These are phyloP conservation scores for Fusarium pseudograminearum DNA, from an alignment of 2,329 filamentous ascomycete species.

Conservation along the genomic window DNA sequence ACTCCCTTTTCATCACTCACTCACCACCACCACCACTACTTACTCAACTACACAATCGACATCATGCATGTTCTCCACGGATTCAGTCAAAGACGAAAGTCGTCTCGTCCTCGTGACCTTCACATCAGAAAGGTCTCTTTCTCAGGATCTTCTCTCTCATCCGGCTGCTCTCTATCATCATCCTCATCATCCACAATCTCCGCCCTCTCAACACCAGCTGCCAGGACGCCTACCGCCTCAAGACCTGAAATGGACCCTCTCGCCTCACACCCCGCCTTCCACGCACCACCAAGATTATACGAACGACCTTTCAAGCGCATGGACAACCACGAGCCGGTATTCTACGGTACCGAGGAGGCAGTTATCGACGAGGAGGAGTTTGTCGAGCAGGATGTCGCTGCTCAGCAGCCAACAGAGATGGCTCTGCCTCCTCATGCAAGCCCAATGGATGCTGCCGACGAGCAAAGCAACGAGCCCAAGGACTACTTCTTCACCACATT, in stretches of 20 bases:
- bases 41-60: conserved; percentile 17
- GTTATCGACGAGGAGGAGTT: conserved; percentile 44
- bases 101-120: conserved; percentile 52
- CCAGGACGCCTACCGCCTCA: conserved; percentile 44
- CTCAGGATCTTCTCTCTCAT: conserved; percentile 56
- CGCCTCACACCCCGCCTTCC: conserved; percentile 52
- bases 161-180: conserved; percentile 53
- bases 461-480: conserved; percentile 44
- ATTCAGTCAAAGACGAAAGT: conserved; percentile 54
- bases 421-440: conserved; percentile 49
- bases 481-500: conserved; percentile 53
- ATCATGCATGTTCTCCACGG: conserved; percentile 55
- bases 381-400: conserved; percentile 45
- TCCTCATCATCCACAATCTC: conserved; percentile 51
- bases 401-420: conserved; percentile 47
- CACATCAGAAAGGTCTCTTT: conserved; percentile 58
- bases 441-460: conserved; percentile 42
- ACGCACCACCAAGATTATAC: conserved; percentile 54
- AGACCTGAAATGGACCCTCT: conserved; percentile 52
- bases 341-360: conserved; percentile 42
- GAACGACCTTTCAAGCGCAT: conserved; percentile 52
- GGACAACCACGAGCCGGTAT: conserved; percentile 47
- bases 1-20: neutral
- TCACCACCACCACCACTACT: neutral
- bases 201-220: conserved; percentile 31